A percentile compares a stretch with the other conserved stretches of the same genome.
These are phyloP conservation scores for Penstemon newberryi DNA, from an alignment of 257 asterid genomes.

Conservation along the genomic window DNA sequence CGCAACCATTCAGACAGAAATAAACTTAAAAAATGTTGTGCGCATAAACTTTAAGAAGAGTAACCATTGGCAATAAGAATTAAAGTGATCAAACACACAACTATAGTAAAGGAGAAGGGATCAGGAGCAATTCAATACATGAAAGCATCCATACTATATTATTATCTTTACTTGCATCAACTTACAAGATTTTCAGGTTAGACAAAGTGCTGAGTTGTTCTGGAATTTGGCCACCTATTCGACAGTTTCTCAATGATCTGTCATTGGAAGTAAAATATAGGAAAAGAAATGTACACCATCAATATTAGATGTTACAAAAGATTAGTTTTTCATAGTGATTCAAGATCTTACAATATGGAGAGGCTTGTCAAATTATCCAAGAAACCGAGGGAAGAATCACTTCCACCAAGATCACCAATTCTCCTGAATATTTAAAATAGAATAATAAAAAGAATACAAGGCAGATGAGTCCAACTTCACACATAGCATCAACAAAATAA, in stretches of 20 bases:
- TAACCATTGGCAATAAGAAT: background rate
- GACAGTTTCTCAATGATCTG: constrained; percentile 67
- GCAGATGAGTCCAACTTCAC: background rate
- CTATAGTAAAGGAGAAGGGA: background rate
- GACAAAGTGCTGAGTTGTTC: constrained; percentile 45
- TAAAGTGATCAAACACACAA: constrained; percentile 9
- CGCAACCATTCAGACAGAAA: background rate
- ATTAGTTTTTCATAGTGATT: constrained; percentile 9
- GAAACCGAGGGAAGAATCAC: constrained; percentile 51
- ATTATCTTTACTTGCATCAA: constrained; percentile 6
- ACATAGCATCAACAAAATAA: background rate
- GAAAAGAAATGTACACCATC: background rate
- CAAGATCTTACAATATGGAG: constrained; percentile 52
- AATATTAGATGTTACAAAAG: constrained; percentile 9
- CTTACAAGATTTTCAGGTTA: constrained; percentile 49
- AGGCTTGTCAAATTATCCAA: constrained; percentile 49
- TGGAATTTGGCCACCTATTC: constrained; percentile 49
- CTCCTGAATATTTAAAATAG: constrained; percentile 37
- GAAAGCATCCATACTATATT: background rate
- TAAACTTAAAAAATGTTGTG: background rate
- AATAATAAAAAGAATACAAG: background rate
- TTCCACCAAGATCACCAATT: constrained; percentile 50
- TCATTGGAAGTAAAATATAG: constrained; percentile 9
- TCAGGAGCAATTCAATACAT: background rate
- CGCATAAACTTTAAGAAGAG: background rate